These are phyloP conservation scores for Metschnikowia lunata DNA, from an alignment of 805 yeast genomes.

Conservation along the genomic window DNA sequence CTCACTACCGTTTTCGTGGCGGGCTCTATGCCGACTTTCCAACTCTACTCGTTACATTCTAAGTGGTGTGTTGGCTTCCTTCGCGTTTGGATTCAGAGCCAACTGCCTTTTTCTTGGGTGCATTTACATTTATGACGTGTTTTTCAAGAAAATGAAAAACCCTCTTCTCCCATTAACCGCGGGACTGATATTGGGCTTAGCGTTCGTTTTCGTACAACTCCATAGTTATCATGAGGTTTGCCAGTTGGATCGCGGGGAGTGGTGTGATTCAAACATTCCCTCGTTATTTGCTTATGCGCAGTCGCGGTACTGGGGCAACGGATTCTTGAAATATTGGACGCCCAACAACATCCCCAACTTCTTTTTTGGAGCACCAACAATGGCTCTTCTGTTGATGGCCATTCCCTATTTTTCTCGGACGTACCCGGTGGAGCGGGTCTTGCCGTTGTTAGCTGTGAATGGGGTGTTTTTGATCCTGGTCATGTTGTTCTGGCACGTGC, in stretches of 20 bases:
- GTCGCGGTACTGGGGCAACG: conserved; percentile 75
- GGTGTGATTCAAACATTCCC: conserved; percentile 64
- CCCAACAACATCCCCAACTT: conserved; percentile 78
- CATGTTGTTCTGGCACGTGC: conserved; percentile 70
- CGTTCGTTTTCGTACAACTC: conserved; percentile 45
- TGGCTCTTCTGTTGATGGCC: conserved; percentile 43
- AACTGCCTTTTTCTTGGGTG: conserved; percentile 74
- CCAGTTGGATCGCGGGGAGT: conserved; percentile 58
- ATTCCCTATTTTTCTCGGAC: conserved; percentile 32
- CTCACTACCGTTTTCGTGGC: background rate
- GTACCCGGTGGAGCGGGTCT: conserved; percentile 30
- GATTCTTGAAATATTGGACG: conserved; percentile 82
- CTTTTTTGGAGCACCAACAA: conserved; percentile 65
- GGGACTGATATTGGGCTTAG: conserved; percentile 51
- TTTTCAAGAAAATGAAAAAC: conserved; percentile 4
- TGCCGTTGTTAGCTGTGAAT: conserved; percentile 42
- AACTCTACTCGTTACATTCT: conserved; percentile 22
- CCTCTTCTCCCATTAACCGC: conserved; percentile 37
- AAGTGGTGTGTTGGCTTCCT: conserved; percentile 52
- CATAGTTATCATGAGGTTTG: conserved; percentile 60
- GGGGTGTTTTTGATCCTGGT: conserved; percentile 46
- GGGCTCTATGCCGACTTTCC: conserved; percentile 11
- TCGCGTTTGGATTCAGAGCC: conserved; percentile 64
- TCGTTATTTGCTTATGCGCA: conserved; percentile 72
- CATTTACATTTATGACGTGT: conserved; percentile 56